phyloP scores from a whole-genome alignment of 306 rosid genomes.

The Cicer arietinum region DNA sequence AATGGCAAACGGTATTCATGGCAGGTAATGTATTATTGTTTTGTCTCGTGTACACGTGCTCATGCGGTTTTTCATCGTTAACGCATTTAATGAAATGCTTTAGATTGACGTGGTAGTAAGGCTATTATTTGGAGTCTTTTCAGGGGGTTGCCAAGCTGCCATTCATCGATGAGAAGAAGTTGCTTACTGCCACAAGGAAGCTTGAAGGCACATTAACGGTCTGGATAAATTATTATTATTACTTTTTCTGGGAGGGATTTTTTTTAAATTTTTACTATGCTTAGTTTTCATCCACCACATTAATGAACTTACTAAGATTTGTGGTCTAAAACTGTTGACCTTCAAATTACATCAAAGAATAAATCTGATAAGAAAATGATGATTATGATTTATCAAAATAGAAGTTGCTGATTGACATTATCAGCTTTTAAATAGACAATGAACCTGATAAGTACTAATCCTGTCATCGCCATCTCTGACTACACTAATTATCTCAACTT shows the following conservation, averaged over 20 bases:
- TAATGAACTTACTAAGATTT: conserved; percentile 29
- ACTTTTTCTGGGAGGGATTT: conserved; percentile 4
- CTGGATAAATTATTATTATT: conserved; percentile 37
- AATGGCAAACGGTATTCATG: conserved; percentile 95
- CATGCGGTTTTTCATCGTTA: not conserved
- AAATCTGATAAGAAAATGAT: conserved; percentile 20
- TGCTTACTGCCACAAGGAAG: conserved; percentile 76
- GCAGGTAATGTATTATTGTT: conserved; percentile 66
- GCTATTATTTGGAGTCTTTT: conserved; percentile 39
- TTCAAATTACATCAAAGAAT: conserved; percentile 29
- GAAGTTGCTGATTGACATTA: conserved; percentile 31
- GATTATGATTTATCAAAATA: conserved; percentile 29
- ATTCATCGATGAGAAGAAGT: conserved; percentile 87
- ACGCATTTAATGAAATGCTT: conserved; percentile 26
- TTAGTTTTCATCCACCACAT: conserved; percentile 8
- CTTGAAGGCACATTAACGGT: conserved; percentile 92
- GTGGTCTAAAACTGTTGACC: conserved; percentile 29
- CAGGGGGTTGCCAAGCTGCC: conserved; percentile 99
- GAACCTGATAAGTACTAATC: conserved; percentile 1
- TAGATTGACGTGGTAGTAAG: conserved; percentile 35
- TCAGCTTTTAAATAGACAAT: conserved; percentile 22
- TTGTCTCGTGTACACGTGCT: not conserved
- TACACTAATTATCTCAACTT: conserved; percentile 11
- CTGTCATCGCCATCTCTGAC: not conserved
- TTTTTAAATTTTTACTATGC: not conserved